Evolutionary conservation across 1,139 yeast species (phyloP), one percentile per base, ranked within the genome.

Genomic region (Komagataea norvegica): DNA sequence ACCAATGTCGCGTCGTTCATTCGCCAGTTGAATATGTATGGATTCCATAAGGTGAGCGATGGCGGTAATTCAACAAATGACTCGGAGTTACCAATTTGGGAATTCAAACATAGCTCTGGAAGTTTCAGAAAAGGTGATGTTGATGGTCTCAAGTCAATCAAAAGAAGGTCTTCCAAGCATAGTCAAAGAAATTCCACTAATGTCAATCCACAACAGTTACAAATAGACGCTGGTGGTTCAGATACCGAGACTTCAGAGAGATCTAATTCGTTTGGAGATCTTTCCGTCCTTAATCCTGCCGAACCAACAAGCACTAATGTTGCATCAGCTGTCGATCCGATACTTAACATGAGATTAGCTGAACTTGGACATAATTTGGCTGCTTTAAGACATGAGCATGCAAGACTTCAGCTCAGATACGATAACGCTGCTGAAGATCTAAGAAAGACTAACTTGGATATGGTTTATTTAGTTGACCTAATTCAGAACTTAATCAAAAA

Each of bases 1-100:
- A 79, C 86, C 29, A 82, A 82, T 54, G 80, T 81, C 36, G 85
- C 89, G 1, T 77, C 85, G n/a, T 82, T 82, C 57, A 84, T 82
- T 20, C 70, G 91, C 39, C 91, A 82, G 52, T 56, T 82, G 42
- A 83, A 82, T 59, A 82, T 82, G 86, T 82, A 82, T 55, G 91
- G 87, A 1, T 62, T 62, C 46, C 89, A 82, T 55, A 82, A 82
- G 57, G 86, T 81, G 14, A 68, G 72, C 40, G 72, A 68, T 44
- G 58, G 55, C 22, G 59, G 58, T 37, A 55, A 21, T 20, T 11
- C 40, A 37, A 55, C 25, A 11, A 25, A 41, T 2, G 51, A 51
- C 3, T 27, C 38, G 9, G 47, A 43, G 8, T 57, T 55, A 21
- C 52, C 62, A 2, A 59, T 64, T 23, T 82, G 91, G 91, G 89